A percentile compares a stretch with the other conserved stretches of the same genome.
Conservation (phyloP, 441 rosid species). For the Adansonia madagascariensis region DNA sequence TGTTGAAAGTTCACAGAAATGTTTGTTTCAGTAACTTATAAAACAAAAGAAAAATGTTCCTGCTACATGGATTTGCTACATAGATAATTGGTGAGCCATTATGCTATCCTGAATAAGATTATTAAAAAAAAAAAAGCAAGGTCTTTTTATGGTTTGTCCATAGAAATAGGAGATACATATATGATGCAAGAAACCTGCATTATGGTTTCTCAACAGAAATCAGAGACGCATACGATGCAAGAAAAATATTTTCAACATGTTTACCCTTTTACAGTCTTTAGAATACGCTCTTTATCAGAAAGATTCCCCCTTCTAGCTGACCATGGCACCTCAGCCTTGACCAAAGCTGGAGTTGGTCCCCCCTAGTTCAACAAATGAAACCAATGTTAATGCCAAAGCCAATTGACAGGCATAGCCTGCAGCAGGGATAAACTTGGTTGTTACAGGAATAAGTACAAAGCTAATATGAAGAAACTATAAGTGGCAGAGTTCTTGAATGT, state of each 20-base stretch:
- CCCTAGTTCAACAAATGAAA: conserved; percentile 48
- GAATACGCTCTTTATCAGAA: conserved; percentile 78
- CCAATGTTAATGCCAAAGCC: conserved; percentile 20
- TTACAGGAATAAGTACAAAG: not conserved
- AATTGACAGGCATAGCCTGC: conserved; percentile 2
- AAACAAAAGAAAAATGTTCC: no score
- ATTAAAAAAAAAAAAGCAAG: not conserved
- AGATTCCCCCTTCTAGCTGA: conserved; percentile 78
- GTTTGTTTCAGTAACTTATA: no score
- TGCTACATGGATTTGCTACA: not conserved
- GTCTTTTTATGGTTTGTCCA: not conserved
- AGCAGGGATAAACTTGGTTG: not conserved
- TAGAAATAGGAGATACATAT: no score
- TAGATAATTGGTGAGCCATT: not conserved
- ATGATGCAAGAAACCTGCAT: no score
- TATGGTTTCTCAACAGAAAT: no score
- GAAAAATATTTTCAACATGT: not conserved
- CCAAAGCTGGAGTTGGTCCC: conserved; percentile 64
- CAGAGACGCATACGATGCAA: no score
- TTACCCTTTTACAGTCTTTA: conserved; percentile 93
- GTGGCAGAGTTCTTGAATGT: not conserved
- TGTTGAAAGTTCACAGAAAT: not conserved
- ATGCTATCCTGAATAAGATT: not conserved
- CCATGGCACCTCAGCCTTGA: conserved; percentile 96
- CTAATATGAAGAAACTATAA: not conserved